Evolutionary conservation across 495 filamentous ascomycete species (phyloP).

Genomic region (Durotheca rogersii): DNA sequence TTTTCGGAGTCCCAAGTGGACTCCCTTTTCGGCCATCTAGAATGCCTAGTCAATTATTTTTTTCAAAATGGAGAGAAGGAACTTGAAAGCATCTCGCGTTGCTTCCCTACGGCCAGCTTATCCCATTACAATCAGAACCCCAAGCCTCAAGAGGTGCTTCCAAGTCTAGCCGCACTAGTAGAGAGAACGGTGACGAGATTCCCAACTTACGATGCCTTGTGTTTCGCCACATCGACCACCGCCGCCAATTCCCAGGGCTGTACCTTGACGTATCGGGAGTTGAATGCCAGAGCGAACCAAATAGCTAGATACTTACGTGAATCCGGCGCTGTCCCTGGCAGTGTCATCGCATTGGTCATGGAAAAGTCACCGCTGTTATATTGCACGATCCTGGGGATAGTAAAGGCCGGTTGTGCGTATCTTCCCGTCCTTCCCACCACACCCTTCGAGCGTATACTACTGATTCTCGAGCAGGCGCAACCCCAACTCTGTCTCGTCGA

Average conservation of each 20-base stretch:
- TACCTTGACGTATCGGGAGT: slow-evolving; percentile 58
- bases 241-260: slow-evolving; percentile 33
- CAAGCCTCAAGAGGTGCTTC: slow-evolving; percentile 5
- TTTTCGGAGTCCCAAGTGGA: slow-evolving; percentile 49
- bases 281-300: slow-evolving; percentile 63
- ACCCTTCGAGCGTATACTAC: slow-evolving; percentile 53
- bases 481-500: slow-evolving; percentile 51
- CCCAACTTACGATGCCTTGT: slow-evolving; percentile 58
- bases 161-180: slow-evolving; percentile 52
- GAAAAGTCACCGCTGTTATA: slow-evolving; percentile 70
- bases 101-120: slow-evolving; percentile 44
- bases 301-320: slow-evolving; percentile 60
- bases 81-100: slow-evolving; percentile 31
- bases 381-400: slow-evolving; percentile 65
- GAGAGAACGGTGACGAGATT: slow-evolving; percentile 50
- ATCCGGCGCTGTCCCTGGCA: slow-evolving; percentile 46
- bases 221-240: slow-evolving; percentile 54
- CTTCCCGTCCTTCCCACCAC: slow-evolving; percentile 67
- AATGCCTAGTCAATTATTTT: slow-evolving; percentile 40
- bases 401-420: slow-evolving; percentile 74
- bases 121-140: slow-evolving; percentile 56
- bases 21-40: slow-evolving; percentile 45
- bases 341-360: slow-evolving; percentile 67
- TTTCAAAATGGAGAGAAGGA: slow-evolving; percentile 37
- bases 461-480: slow-evolving; percentile 55